phyloP scores from a whole-genome alignment of 2,329 filamentous ascomycete genomes.

The Apiospora phragmitis region DNA sequence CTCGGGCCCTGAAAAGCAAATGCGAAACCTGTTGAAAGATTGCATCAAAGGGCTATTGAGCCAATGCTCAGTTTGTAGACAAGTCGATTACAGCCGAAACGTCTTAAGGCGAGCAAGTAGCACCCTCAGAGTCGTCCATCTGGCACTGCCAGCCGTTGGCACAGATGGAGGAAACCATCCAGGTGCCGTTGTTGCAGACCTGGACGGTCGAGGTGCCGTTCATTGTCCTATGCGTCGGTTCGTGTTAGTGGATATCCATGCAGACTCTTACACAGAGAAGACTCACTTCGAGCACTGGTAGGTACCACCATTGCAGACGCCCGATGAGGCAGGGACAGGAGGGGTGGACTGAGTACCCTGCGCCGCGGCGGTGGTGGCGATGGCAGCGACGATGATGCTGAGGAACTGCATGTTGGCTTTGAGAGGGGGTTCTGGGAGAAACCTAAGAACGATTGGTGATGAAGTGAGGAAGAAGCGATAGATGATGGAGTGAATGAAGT shows the following conservation, averaged over 20 bases:
- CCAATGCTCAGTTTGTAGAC: neutral
- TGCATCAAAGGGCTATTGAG: neutral
- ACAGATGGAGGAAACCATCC: slow-evolving; percentile 19
- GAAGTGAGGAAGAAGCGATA: neutral
- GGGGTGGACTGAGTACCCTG: neutral
- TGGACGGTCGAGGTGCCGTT: slow-evolving; percentile 16
- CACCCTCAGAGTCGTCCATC: slow-evolving; percentile 14
- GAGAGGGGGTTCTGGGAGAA: neutral
- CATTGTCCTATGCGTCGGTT: slow-evolving; percentile 12
- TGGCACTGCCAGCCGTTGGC: slow-evolving; percentile 16
- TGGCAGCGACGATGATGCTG: slow-evolving; percentile 25
- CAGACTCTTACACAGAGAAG: neutral
- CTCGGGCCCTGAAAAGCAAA: neutral
- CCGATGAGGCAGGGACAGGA: too few relatives aligned
- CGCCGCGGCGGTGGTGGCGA: slow-evolving; percentile 3
- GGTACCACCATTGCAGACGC: slow-evolving; percentile 2
- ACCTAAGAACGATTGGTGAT: neutral
- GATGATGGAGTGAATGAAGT: neutral
- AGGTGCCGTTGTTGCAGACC: slow-evolving; percentile 18
- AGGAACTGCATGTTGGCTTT: slow-evolving; percentile 21
- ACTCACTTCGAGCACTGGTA: slow-evolving; percentile 14
- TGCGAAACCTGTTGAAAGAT: neutral
- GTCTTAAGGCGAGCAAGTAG: slow-evolving; percentile 13
- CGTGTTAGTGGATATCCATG: neutral
- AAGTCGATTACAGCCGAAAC: neutral